Evolutionary conservation across 208 protist species (phyloP), one percentile per base, ranked within the genome.

Genomic region (Leishmania tropica): DNA sequence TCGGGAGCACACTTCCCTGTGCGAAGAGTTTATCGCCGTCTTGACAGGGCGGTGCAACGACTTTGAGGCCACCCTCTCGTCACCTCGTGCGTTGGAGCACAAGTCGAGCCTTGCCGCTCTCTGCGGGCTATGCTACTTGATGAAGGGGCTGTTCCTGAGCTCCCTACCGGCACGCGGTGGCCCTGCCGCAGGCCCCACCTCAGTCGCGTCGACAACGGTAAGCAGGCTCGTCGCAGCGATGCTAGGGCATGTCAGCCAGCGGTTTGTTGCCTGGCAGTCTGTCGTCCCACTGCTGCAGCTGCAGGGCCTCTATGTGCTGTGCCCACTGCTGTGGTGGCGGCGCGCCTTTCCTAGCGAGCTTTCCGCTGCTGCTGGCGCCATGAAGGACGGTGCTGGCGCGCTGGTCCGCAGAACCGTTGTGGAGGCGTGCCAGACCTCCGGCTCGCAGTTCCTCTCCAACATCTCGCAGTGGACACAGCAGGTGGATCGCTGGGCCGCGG

Each of bases 401-500:
- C 70, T 60, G 45, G 54, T 81, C 11, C 81, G 64, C 47, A 19
- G 67, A 54, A 85, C 35, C 58, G 72, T 85, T 31, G 70, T 75
- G 15, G 76, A 35, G 15, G 76, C 81, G 8, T 81, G 81, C 60
- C 75, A 85, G 11, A 28, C 24, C 47, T 37, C 76, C 35, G 76
- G 31, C 13, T 51, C 81, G 47, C 56, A 77, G 58, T 85, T 81
- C 37, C 13, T 67, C 6, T 3, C 76, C 15, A 40, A 13, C n/a
- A 56, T 85, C 1, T 17, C 70, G 56, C 76, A 81, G 53, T 85
- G 81, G 81, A 62, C 81, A 19, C 31, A 64, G 48, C 81, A 83
- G 72, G 81, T 88, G 78, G 78, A 88, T 19, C 85, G 71, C 45
- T 84, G 77, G 81, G 76, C 78, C 75, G 74, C 85, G 42, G 77